Base-by-base conservation (phyloP, 352 stramenopile species). In the Globisporangium apiculatum region DNA sequence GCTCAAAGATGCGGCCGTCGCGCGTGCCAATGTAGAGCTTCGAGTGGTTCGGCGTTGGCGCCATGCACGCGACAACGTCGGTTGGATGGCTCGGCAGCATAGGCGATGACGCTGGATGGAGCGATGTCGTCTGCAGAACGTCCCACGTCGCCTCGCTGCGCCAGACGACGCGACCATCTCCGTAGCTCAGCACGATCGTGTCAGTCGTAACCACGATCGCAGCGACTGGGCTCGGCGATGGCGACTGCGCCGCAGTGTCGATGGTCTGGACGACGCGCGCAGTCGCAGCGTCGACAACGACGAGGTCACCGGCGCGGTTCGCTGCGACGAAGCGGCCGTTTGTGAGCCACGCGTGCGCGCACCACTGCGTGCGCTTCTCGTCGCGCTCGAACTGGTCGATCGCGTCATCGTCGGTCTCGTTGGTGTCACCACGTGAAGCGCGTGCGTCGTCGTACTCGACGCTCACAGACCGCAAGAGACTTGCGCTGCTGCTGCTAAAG, bases 11-110 rank as follows among this genome's bases (percentile, higher is more conserved):
- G 54, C 76, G 68, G 3, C 79, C 79, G 51, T 68, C 64, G 7
- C 58, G 60, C 18, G 74, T 90, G 5, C 74, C 75, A n/a, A 89
- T 67, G 55, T 81, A 87, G 0, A 82, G 63, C 58, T 83, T 84
- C 7, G 71, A 67, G 58, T 73, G 78, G 15, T 68, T 80, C 5
- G 83, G 83, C 5, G 79, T 81, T 12, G 69, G 49, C 2, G 74
- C 52, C 46, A 92, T 62, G 48, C 72, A 68, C 2, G 68, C 68
- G 15, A 86, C 55, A 17, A 75, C 37, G 12, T 42, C 37, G 6
- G 37, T 38, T 17, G 71, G 73, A 31, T 31, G 24, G 24, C 24
- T 31, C 24, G 24, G 2, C 1, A 31, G 2, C 24, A 31, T 31
- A 31, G 24, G 3, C 24, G 2, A 31, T 31, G 24, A 31, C 24